Percentiles rank a stretch among this genome's conserved stretches.
Conservation (phyloP, 768 basidiomycete species). For the Phanerodontia chrysosporium region DNA sequence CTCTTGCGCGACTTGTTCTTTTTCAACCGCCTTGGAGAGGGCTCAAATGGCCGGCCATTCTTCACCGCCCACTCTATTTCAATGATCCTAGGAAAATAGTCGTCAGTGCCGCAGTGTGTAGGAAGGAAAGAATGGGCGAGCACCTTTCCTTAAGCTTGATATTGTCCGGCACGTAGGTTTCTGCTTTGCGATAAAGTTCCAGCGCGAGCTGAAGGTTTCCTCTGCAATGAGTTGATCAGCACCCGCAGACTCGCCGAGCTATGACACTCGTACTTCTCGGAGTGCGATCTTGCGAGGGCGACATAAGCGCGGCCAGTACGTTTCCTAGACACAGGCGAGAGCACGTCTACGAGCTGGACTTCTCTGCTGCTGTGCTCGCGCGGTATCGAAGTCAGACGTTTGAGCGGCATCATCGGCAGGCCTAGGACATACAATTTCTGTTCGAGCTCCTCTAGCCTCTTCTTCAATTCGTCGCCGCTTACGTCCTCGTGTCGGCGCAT, state of each 20-base stretch:
- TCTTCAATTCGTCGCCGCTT: conserved; percentile 57
- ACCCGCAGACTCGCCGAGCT: background rate
- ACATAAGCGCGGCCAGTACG: conserved; percentile 82
- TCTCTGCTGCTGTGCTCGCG: conserved; percentile 65
- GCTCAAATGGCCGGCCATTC: conserved; percentile 54
- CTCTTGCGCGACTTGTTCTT: conserved; percentile 34
- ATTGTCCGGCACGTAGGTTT: conserved; percentile 82
- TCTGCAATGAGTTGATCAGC: conserved; percentile 32
- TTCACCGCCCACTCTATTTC: conserved; percentile 79
- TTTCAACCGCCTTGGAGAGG: conserved; percentile 52
- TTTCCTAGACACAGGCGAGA: conserved; percentile 75
- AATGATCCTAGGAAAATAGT: conserved; percentile 53
- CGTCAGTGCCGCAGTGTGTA: conserved; percentile 52
- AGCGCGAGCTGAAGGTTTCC: conserved; percentile 79
- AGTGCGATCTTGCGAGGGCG: conserved; percentile 75
- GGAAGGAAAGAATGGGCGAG: conserved; percentile 53
- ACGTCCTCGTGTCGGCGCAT: conserved; percentile 63
- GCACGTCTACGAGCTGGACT: conserved; percentile 51
- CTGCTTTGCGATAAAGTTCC: conserved; percentile 78
- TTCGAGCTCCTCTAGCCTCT: conserved; percentile 65
- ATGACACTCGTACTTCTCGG: conserved; percentile 58
- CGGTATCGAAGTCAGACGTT: background rate
- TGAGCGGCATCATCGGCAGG: background rate
- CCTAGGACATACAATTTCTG: conserved; percentile 62
- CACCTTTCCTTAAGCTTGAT: conserved; percentile 84